Base-by-base conservation (phyloP, 768 basidiomycete genomes). In the Leccinum disarticulatum region DNA sequence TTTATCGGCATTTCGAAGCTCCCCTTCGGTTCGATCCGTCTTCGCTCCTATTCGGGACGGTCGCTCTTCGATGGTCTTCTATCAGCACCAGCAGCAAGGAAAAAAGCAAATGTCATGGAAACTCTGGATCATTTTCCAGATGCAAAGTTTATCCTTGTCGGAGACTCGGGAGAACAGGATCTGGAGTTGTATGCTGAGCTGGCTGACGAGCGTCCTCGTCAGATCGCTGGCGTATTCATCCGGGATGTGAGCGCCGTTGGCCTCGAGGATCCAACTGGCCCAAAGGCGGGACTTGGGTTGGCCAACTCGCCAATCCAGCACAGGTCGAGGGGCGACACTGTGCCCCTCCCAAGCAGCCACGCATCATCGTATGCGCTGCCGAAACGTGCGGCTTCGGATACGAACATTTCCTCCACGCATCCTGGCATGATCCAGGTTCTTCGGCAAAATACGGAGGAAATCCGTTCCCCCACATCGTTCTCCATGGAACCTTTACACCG, bases 111-210 rank as follows among this genome's bases (percentile, higher is more conserved):
- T 19, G 84, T 98, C 8, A 70, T 87, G n/a, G 91, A 95, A 41
- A 79, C 93, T 22, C 76, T 95, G 13, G 81, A 88, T 41, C 77
- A 84, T 3, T 95, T 95, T 71, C 85, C 85, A 0, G 78, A 85
- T 43, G 85, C 90, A 1, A 77, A 74, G 41, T 97, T 98, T 74
- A 73, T 98, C 68, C 83, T 95, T 52, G 79, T 98, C 43, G 96
- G 96, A 7, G 96, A 98, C 71, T 86, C 88, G 0, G 96, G 95
- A 35, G 96, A 98, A 70, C 95, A 97, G 65, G 96, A 98, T 74
- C 76, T 98, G 48, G 95, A 98, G 72, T 79, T 98, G 2, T 98
- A 98, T 71, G 79, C 87, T 14, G 79, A 85, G 3, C 69, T 96
- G 17, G 93, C 96, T 1, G 72, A 76, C 17, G 87, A 91, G 57